Percentiles rank a stretch among this genome's conserved stretches.
These are phyloP conservation scores for Heliamphora pulchella DNA, from an alignment of 179 eudicot species.

Conservation along the genomic window DNA sequence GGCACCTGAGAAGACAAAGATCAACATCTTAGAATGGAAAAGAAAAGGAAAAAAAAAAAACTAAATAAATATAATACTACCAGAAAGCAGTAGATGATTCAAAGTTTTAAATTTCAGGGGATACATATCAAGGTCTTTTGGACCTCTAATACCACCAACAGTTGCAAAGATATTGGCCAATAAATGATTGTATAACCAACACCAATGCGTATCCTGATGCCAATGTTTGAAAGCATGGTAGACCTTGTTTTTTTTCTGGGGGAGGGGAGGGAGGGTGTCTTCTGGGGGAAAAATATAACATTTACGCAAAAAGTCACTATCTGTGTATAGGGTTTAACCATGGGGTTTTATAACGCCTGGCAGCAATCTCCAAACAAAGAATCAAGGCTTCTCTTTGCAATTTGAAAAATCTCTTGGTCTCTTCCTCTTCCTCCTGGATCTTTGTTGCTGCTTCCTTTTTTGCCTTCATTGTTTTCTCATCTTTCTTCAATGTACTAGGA, in stretches of 20 bases:
- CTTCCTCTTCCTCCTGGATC: constrained; percentile 56
- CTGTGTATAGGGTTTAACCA: constrained; percentile 38
- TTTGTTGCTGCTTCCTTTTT: constrained; percentile 33
- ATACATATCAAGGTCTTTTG: too few relatives aligned
- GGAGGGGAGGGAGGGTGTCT: too few relatives aligned
- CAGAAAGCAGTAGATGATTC: background rate
- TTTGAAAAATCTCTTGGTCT: constrained; percentile 53
- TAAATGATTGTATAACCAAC: too few relatives aligned
- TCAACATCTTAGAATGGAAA: background rate
- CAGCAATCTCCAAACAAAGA: constrained; percentile 79
- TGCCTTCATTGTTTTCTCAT: constrained; percentile 48
- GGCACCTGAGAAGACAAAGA: constrained; percentile 66
- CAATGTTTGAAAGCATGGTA: too few relatives aligned
- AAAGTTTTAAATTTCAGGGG: too few relatives aligned
- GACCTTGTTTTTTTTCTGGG: too few relatives aligned
- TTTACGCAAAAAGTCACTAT: background rate
- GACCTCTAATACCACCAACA: too few relatives aligned
- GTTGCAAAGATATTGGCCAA: too few relatives aligned
- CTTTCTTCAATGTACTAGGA: constrained; percentile 42
- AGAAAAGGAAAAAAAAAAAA: background rate
- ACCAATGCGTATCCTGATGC: too few relatives aligned
- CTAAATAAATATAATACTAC: background rate
- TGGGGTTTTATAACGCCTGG: constrained; percentile 79
- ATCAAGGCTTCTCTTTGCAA: constrained; percentile 74
- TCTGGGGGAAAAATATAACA: too few relatives aligned